phyloP scores from a whole-genome alignment of 2,329 filamentous ascomycete species.

The Cephalotrichum gorgonifer region DNA sequence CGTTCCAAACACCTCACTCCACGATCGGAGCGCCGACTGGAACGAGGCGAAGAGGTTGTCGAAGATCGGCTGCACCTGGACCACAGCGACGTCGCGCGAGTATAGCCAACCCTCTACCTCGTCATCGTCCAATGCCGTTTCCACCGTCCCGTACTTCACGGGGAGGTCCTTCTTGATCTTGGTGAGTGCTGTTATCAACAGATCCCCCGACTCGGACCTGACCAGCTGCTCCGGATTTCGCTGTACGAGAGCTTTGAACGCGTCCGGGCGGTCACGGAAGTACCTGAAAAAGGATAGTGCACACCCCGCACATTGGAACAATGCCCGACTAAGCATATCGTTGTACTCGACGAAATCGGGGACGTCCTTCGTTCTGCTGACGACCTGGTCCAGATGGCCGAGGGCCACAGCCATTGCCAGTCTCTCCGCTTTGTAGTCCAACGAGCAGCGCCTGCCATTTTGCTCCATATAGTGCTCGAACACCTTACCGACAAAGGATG shows the following conservation, averaged over 20 bases:
- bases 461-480: constrained; percentile 39
- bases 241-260: constrained; percentile 56
- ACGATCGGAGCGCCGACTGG: constrained; percentile 51
- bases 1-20: constrained; percentile 69
- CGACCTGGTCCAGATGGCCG: constrained; percentile 64
- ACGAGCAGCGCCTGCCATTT: constrained; percentile 19
- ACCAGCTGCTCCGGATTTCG: constrained; percentile 45
- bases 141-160: constrained; percentile 30
- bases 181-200: constrained; percentile 42
- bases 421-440: constrained; percentile 34
- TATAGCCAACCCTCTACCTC: constrained; percentile 7
- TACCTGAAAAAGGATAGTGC: constrained; percentile 52
- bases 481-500: constrained; percentile 53
- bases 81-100: constrained; percentile 19
- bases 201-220: constrained; percentile 38
- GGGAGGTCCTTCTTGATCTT: constrained; percentile 40
- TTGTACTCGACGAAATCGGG: constrained; percentile 51
- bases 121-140: constrained; percentile 20
- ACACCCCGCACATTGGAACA: constrained; percentile 40
- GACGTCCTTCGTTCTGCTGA: constrained; percentile 59
- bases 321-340: constrained; percentile 34
- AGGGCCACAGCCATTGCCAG: constrained; percentile 44
- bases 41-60: constrained; percentile 51
- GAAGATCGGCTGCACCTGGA: constrained; percentile 35
- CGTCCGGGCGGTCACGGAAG: constrained; percentile 41